These are phyloP conservation scores for Fusarium fracticaudum DNA, from an alignment of 2,329 filamentous ascomycete genomes.

Conservation along the genomic window DNA sequence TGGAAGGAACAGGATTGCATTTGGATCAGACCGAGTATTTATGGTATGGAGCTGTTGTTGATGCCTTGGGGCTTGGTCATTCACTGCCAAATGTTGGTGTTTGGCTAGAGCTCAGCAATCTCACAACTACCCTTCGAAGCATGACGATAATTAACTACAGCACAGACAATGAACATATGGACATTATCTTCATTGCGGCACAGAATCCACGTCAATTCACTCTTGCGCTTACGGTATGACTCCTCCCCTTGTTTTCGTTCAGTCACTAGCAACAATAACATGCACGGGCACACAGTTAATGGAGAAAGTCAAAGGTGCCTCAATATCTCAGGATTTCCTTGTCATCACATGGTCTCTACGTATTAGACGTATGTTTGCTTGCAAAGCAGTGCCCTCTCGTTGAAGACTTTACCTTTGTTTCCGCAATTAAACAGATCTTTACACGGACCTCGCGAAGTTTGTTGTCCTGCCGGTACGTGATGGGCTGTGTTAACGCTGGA, in stretches of 20 bases:
- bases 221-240: neutral
- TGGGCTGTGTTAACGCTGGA: neutral
- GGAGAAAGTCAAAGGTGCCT: too few species aligned
- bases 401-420: neutral
- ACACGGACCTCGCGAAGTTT: neutral
- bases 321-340: neutral
- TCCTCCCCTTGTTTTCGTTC: neutral
- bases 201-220: neutral
- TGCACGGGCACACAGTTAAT: neutral
- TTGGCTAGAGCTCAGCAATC: neutral
- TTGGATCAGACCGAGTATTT: neutral
- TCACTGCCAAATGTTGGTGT: neutral
- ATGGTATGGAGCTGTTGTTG: neutral
- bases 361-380: neutral
- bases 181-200: accelerated
- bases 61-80: neutral
- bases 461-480: neutral
- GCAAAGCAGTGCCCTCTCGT: accelerated
- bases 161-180: neutral
- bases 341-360: neutral
- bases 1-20: neutral
- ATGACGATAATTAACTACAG: neutral
- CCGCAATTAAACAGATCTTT: neutral
- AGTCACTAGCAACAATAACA: neutral
- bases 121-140: neutral